phyloP scores from a whole-genome alignment of 2,329 filamentous ascomycete genomes.

The Penicillium occitanis region DNA sequence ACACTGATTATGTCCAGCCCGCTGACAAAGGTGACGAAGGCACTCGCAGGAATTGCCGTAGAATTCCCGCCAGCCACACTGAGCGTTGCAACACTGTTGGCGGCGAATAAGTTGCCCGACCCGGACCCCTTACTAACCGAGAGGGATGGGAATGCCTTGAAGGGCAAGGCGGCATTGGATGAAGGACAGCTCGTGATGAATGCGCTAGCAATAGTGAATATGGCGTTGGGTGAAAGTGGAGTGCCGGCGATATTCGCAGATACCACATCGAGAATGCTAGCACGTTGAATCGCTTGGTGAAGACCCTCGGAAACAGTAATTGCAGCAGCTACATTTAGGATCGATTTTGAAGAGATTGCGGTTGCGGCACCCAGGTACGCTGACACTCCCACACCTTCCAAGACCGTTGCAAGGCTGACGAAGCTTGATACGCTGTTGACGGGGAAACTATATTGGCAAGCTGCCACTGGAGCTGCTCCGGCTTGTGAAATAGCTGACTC shows the following conservation, averaged over 20 bases:
- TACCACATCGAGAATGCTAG: slow-evolving; percentile 49
- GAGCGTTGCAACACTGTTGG: slow-evolving; percentile 1
- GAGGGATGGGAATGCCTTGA: slow-evolving; percentile 61
- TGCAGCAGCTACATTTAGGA: slow-evolving; percentile 61
- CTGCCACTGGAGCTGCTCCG: slow-evolving; percentile 53
- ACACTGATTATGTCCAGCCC: slow-evolving; percentile 29
- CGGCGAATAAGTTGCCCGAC: slow-evolving; percentile 17
- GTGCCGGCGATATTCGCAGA: slow-evolving; percentile 62
- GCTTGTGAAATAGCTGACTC: slow-evolving; percentile 46
- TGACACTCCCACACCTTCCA: slow-evolving; percentile 60
- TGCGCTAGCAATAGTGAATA: slow-evolving; percentile 63
- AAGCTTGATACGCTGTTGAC: slow-evolving; percentile 51
- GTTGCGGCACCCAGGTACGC: slow-evolving; percentile 64
- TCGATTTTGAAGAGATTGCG: slow-evolving; percentile 56
- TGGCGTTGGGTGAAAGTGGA: slow-evolving; percentile 58
- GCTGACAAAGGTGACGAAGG: slow-evolving; percentile 29
- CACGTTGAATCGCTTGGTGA: slow-evolving; percentile 63
- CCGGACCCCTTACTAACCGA: slow-evolving; percentile 20
- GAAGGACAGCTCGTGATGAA: slow-evolving; percentile 62
- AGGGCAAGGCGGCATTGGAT: slow-evolving; percentile 56
- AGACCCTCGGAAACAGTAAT: slow-evolving; percentile 66
- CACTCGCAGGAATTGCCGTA: slow-evolving; percentile 12
- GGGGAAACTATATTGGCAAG: slow-evolving; percentile 59
- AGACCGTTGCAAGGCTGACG: slow-evolving; percentile 53
- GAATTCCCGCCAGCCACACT: neutral